Evolutionary conservation across 2,329 filamentous ascomycete genomes (phyloP).

Genomic region (Graphium sp.): DNA sequence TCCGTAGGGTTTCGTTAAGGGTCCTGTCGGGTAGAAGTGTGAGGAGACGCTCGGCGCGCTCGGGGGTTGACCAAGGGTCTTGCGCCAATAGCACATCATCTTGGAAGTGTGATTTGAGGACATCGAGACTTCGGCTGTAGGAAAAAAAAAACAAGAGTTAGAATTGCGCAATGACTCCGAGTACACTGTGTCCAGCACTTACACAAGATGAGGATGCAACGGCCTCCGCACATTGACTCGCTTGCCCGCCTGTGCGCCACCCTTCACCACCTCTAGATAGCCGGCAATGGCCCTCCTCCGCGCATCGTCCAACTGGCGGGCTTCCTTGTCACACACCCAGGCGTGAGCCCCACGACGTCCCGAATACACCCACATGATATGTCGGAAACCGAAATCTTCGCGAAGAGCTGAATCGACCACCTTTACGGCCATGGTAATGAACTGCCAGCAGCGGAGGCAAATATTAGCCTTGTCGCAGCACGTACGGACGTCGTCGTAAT

Average conservation of each 20-base stretch:
- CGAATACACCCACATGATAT: constrained; percentile 98
- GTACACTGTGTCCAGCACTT: constrained; percentile 11
- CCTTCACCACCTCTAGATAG: constrained; percentile 81
- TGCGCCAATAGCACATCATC: constrained; percentile 67
- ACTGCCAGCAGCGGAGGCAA: constrained; percentile 87
- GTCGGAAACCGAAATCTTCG: constrained; percentile 91
- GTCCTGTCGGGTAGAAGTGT: constrained; percentile 67
- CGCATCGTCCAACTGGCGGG: constrained; percentile 69
- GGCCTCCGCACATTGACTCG: constrained; percentile 72
- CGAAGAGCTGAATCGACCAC: constrained; percentile 74
- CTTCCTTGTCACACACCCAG: constrained; percentile 89
- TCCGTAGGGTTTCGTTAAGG: constrained; percentile 62
- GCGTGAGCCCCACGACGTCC: constrained; percentile 92
- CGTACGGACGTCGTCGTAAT: constrained; percentile 92
- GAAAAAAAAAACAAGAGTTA: constrained; percentile 2
- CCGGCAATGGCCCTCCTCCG: constrained; percentile 72
- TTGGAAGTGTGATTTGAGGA: constrained; percentile 73
- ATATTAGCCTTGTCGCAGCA: constrained; percentile 92
- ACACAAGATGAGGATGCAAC: constrained; percentile 75
- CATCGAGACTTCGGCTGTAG: constrained; percentile 60
- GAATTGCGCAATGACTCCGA: background rate
- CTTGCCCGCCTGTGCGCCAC: constrained; percentile 72
- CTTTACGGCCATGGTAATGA: constrained; percentile 96
- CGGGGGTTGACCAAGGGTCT: constrained; percentile 62
- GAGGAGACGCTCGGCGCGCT: constrained; percentile 62